Base-by-base conservation (phyloP, 1,284 basidiomycete species). In the Ganoderma boninense region DNA sequence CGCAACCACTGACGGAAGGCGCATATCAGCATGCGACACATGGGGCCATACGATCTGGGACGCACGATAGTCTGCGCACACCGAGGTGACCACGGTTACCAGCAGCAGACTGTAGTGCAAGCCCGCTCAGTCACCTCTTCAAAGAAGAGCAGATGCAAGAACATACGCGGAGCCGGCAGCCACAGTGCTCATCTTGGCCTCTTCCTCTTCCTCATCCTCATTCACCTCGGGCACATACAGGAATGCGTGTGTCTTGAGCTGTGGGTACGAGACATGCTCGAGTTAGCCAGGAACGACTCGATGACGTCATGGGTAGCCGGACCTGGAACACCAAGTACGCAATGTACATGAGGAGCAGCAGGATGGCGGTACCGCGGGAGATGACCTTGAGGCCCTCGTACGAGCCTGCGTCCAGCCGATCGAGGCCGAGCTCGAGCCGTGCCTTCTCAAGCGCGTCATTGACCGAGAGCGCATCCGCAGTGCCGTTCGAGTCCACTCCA, bases 281-380 rank as follows among this genome's bases (percentile, higher is more conserved):
- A 20, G 49, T 44, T n/a, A 67, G 63, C 38, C n/a, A 46, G 35
- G 29, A 49, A 16, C 10, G 14, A 16, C 20, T 42, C 35, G 29
- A 32, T 40, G 54, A 59, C 63, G 46, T 26, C 26, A 57, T 35
- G 23, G 40, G 20, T 26, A 56, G 29, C 13, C 67, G 26, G 18
- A 91, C 91, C 85, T 94, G 92, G 86, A 95, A 95, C 77, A 84
- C 83, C 35, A 96, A 85, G 81, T 96, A 98, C 35, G 90, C 90
- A 54, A 92, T 79, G 81, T 99, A 99, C 66, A 97, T 92, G 35
- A 87, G 73, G 11, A 99, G 86, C 23, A 99, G 85, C 63, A 97
- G 83, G 67, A 97, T 84, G 18, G 96, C 89, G 0, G 96, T 97
- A 59, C 95, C 95, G 59, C 95, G 86, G 6, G 95, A 97, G 67